Evolutionary conservation across 345 rosid genomes (phyloP).

Genomic region (Kernera saxatilis): DNA sequence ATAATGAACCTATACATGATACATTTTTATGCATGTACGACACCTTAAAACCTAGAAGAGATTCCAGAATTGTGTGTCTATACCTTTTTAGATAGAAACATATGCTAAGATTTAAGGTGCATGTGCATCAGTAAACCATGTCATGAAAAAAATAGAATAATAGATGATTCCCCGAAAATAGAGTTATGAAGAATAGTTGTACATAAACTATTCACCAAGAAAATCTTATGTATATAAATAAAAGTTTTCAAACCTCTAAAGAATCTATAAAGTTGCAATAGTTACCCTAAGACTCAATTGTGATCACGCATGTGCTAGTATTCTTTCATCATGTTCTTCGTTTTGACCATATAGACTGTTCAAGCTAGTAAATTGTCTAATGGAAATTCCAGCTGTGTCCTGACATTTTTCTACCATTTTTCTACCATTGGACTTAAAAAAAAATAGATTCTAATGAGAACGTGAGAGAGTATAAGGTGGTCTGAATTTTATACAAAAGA

Average conservation of each 20-base stretch:
- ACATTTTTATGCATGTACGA: too few species aligned
- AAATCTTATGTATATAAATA: too few species aligned
- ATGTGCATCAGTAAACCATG: too few species aligned
- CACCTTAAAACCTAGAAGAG: too few species aligned
- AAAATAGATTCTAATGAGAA: not conserved
- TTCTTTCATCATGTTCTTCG: conserved; percentile 7
- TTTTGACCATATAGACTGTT: not conserved
- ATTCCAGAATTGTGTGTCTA: too few species aligned
- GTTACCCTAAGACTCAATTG: not conserved
- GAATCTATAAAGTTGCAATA: not conserved
- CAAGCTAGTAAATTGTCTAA: not conserved
- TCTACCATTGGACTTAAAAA: not conserved
- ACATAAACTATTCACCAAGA: too few species aligned
- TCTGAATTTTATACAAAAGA: conserved; percentile 29
- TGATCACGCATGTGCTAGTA: not conserved
- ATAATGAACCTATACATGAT: too few species aligned
- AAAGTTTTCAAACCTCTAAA: not conserved
- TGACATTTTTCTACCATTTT: too few species aligned
- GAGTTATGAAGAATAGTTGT: not conserved
- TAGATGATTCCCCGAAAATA: not conserved
- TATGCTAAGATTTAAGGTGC: too few species aligned
- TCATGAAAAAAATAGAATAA: too few species aligned
- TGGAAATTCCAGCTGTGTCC: not conserved
- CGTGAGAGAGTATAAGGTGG: conserved; percentile 12
- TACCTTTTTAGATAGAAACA: too few species aligned